These are phyloP conservation scores for Elsinoe necatrix DNA, from an alignment of 2,329 filamentous ascomycete species.

Conservation along the genomic window DNA sequence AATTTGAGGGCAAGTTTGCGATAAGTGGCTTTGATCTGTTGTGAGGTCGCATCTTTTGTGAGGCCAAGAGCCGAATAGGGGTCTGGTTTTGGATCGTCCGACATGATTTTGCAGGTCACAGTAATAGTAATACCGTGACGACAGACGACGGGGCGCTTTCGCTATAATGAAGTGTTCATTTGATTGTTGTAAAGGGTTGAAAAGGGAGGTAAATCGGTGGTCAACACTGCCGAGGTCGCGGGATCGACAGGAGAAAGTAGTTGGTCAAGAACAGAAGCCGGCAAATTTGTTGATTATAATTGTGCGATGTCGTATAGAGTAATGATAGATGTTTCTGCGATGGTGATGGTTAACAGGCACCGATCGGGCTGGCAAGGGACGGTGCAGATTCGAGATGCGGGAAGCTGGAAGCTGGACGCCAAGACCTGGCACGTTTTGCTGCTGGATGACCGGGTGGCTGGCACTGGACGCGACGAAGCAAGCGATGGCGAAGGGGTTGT, in stretches of 20 bases:
- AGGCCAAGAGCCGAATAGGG: constrained; percentile 76
- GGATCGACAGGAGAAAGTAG: background rate
- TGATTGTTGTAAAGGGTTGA: background rate
- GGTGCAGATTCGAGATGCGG: constrained; percentile 7
- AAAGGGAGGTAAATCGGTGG: background rate
- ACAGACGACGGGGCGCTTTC: background rate
- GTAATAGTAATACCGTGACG: background rate
- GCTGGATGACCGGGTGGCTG: constrained; percentile 12
- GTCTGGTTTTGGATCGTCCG: constrained; percentile 50
- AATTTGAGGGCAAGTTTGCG: constrained; percentile 80
- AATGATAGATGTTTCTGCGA: background rate
- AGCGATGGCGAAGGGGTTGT: background rate
- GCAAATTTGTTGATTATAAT: background rate
- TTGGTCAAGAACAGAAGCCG: background rate
- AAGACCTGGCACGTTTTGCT: constrained; percentile 13
- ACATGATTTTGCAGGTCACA: constrained; percentile 29
- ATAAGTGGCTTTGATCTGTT: constrained; percentile 84
- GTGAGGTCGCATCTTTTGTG: constrained; percentile 59
- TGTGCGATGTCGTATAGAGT: constrained; percentile 7
- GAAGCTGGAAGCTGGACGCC: background rate
- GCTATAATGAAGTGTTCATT: constrained; percentile 9
- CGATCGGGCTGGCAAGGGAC: constrained; percentile 3
- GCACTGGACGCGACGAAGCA: background rate
- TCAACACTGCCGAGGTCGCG: background rate
- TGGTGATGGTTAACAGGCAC: background rate